phyloP scores from a whole-genome alignment of 371 early-diverging fungal species.

The Spiromyces aspiralis region DNA sequence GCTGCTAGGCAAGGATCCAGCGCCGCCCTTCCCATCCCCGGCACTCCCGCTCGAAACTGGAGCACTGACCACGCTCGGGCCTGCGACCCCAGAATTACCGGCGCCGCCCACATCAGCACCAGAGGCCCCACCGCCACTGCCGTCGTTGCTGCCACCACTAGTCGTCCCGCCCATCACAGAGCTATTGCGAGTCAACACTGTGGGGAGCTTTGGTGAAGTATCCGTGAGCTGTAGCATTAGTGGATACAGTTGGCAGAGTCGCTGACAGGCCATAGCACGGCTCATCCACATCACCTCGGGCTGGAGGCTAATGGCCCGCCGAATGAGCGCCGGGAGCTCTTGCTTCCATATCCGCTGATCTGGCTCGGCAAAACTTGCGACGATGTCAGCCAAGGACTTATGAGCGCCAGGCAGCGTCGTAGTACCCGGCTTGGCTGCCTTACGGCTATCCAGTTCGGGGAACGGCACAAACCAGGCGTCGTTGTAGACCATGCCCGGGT shows the following conservation, averaged over 20 bases:
- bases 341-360: conserved; percentile 12
- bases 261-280: conserved; percentile 18
- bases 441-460: not conserved
- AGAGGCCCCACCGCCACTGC: not conserved
- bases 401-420: no score
- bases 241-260: conserved; percentile 26
- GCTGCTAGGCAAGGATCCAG: no score
- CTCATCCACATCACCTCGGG: conserved; percentile 18
- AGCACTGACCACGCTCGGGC: no score
- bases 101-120: not conserved
- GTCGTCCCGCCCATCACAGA: not conserved
- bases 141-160: not conserved
- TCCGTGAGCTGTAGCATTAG: conserved; percentile 23
- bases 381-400: conserved; percentile 15
- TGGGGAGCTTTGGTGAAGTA: conserved; percentile 6
- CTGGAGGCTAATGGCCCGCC: conserved; percentile 4
- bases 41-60: no score
- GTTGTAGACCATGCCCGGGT: not conserved
- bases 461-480: not conserved
- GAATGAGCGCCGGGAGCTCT: conserved; percentile 13
- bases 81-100: no score
- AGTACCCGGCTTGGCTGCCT: no score
- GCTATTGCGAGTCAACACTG: not conserved
- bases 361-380: conserved; percentile 5
- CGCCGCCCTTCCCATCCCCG: no score